Evolutionary conservation across 1,139 yeast species (phyloP), one percentile per base, ranked within the genome.

Genomic region (Neolecta irregularis): DNA sequence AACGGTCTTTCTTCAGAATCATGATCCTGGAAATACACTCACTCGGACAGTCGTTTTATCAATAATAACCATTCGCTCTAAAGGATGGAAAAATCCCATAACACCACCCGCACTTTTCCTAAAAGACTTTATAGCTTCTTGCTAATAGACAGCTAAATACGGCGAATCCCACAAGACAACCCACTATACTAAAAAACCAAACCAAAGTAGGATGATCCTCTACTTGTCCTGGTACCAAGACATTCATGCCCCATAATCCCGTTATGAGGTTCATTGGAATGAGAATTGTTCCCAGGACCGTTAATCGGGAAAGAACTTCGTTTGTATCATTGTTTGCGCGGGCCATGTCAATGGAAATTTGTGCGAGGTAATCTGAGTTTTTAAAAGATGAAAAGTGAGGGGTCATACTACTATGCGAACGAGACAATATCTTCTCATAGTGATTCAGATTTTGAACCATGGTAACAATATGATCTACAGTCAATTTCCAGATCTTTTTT

Each of bases 231-330:
- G 98, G 98, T 24, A 88, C 96, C 7, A 79, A 48, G 45, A 92
- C 93, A 59, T 88, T 88, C 98, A 88, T 88, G 42, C 98, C 98
- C 96, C 96, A 88, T 36, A 88, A 61, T 20, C 98, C 98, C 1
- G 98, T 88, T 17, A 88, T 75, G 39, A 88, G 80, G 53, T 88
- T 88, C 66, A 88, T 70, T 2, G 98, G 98, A 42, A 88, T 61
- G 6, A 88, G 93, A 42, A 88, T 79, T 0, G 96, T 83, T 65
- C 98, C 98, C 44, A 88, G 60, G 29, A 88, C 76, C 5, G 96
- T 81, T 39, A 88, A 80, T 52, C 85, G 80, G 3, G 95, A 93
- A 50, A 88, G 67, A 3, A 85, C 94, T 51, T 88, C 96, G 54
- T 88, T 88, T 67, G 92, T 85, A 48, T 85, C 95, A 50, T 88